These are phyloP conservation scores for Musa schizocarpa DNA, from an alignment of 176 grass and related monocot species.

Conservation along the genomic window DNA sequence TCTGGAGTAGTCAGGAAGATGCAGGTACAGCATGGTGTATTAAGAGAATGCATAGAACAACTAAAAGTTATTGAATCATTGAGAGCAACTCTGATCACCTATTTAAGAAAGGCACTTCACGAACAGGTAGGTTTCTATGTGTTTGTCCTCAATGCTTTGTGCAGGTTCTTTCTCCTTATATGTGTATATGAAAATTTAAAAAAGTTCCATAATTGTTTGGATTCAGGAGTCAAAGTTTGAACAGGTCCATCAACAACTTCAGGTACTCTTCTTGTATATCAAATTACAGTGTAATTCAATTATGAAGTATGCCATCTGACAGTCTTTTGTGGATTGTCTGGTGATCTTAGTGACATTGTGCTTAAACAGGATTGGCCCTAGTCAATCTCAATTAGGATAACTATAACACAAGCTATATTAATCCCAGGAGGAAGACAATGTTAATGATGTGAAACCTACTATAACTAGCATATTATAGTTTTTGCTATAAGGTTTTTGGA, in stretches of 20 bases:
- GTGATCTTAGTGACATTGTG: too few relatives aligned
- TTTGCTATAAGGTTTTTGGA: too few relatives aligned
- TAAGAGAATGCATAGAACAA: conserved; percentile 56
- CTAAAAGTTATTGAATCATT: conserved; percentile 55
- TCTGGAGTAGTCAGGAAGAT: conserved; percentile 37
- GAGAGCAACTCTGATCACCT: conserved; percentile 39
- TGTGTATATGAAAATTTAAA: neutral
- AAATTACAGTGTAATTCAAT: neutral
- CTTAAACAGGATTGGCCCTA: too few relatives aligned
- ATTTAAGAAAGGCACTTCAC: conserved; percentile 57
- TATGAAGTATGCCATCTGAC: neutral
- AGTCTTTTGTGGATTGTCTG: neutral
- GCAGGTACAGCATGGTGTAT: conserved; percentile 39
- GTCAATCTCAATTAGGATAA: too few relatives aligned
- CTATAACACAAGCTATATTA: too few relatives aligned
- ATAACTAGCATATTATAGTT: too few relatives aligned
- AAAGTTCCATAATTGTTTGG: neutral
- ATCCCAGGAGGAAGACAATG: too few relatives aligned
- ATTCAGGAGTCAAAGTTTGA: conserved; percentile 57
- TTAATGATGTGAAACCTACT: too few relatives aligned
- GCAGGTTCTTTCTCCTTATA: neutral
- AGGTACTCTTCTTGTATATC: conserved; percentile 36
- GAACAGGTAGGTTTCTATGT: conserved; percentile 49
- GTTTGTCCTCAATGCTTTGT: neutral
- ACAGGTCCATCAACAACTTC: conserved; percentile 46